Base-by-base conservation (phyloP, 148 eudicot genomes). In the Rhododendron ferrugineum region DNA sequence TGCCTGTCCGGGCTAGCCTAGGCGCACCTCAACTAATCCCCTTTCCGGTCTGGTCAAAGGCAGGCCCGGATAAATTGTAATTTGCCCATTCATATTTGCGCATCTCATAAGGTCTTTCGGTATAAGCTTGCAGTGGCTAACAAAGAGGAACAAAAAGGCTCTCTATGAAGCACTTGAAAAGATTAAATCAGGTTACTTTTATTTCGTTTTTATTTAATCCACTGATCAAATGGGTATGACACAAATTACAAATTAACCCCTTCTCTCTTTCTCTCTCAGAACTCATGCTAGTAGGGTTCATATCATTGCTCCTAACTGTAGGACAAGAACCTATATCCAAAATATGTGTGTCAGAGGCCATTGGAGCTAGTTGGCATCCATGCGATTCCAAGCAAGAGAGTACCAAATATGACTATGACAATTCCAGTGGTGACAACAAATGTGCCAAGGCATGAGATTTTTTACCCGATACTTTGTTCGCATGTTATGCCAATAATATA, bases 251-350 rank as follows among this genome's bases (percentile, higher is more conserved):
- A 62, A 62, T 62, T 62, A 47, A 18, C 68, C 28, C 36, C 44
- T 47, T 85, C 54, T 85, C n/a, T 56, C 52, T 36, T 22, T 84
- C 13, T 81, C 30, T 72, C 36, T 5, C 79, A 88, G 91, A 89
- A 84, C 89, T 89, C 85, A 87, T 89, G 91, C 84, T 89, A 23
- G 30, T 89, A 22, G 91, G 91, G 23, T 89, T 89, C 66, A 88
- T 90, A 80, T 90, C 92, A 32, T 54, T 90, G 83, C 92, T 90
- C 40, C 82, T 90, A 70, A 88, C 89, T 32, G 92, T 85, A 13
- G 80, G 82, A 52, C 77, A 84, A 83, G 86, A 79, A 28, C 44
- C 82, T 46, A 86, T 90, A 86, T 82, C 92, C 9, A 81, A 85
- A 15, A 80, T 90, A 0, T 90, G 92, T 62, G 77, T 90, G 83